Percentiles rank a stretch among this genome's conserved stretches.
Conservation (phyloP, 371 early-diverging fungal species). For the Chytridiales sp. region DNA sequence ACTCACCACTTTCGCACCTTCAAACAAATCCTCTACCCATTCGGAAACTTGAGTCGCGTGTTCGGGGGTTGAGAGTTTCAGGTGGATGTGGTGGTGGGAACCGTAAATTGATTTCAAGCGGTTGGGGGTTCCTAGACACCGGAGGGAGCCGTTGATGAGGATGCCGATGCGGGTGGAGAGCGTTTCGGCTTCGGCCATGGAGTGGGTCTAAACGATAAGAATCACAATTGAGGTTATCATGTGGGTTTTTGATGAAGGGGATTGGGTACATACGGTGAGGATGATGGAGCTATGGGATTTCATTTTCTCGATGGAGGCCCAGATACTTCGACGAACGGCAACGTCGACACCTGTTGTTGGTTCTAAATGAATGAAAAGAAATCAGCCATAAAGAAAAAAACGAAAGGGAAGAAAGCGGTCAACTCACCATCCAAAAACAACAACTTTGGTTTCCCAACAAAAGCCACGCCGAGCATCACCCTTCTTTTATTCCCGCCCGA, state of each 20-base stretch:
- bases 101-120: conserved; percentile 50
- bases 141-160: conserved; percentile 50
- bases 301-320: conserved; percentile 47
- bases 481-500: conserved; percentile 68
- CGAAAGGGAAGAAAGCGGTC: background rate
- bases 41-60: no score
- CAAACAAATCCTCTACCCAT: no score
- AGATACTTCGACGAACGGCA: conserved; percentile 45
- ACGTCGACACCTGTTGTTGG: conserved; percentile 62
- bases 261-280: conserved; percentile 19
- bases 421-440: conserved; percentile 57
- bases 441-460: conserved; percentile 57
- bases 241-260: conserved; percentile 10
- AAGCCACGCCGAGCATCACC: conserved; percentile 59
- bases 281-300: conserved; percentile 45
- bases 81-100: no score
- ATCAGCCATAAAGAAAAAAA: background rate
- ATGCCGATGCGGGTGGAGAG: conserved; percentile 53
- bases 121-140: conserved; percentile 50
- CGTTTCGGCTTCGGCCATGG: conserved; percentile 41
- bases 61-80: no score
- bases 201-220: conserved; percentile 23
- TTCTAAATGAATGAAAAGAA: conserved; percentile 23
- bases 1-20: no score
- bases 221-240: no score